These are phyloP conservation scores for Talaromyces atroroseus DNA, from an alignment of 2,329 filamentous ascomycete species.

Conservation along the genomic window DNA sequence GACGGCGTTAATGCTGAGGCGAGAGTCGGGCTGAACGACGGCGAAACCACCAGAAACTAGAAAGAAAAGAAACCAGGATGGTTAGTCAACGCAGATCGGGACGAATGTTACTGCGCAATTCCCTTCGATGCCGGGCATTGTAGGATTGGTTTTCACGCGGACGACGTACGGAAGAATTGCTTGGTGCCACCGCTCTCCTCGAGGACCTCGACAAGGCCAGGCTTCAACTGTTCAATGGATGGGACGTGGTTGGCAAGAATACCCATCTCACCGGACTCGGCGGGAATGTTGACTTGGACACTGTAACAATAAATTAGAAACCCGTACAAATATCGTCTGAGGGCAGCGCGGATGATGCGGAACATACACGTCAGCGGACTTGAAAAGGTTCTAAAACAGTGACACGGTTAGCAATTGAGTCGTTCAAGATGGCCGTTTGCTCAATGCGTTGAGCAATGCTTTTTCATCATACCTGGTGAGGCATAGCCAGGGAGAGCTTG, in stretches of 20 bases:
- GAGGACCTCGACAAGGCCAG: slow-evolving; percentile 88
- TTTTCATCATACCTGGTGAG: slow-evolving; percentile 79
- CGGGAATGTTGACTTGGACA: slow-evolving; percentile 97
- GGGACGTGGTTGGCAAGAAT: slow-evolving; percentile 98
- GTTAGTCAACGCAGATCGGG: neutral
- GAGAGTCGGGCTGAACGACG: slow-evolving; percentile 89
- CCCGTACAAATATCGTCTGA: neutral
- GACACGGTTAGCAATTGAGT: slow-evolving; percentile 17
- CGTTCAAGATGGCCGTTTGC: neutral
- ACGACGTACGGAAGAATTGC: slow-evolving; percentile 94
- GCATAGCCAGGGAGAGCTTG: slow-evolving; percentile 95
- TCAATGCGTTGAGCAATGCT: neutral
- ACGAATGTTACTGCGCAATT: neutral
- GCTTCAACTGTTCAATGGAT: slow-evolving; percentile 97
- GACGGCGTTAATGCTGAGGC: slow-evolving; percentile 95
- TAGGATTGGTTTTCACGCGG: neutral
- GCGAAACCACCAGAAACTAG: slow-evolving; percentile 94
- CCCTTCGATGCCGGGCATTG: neutral
- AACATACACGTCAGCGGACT: slow-evolving; percentile 65
- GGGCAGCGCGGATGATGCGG: neutral
- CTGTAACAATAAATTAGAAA: slow-evolving; percentile 38
- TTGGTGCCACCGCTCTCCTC: slow-evolving; percentile 86
- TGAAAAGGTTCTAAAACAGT: slow-evolving; percentile 57
- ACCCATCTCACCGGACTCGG: slow-evolving; percentile 98
- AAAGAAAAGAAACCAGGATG: neutral